These are phyloP conservation scores for Cladosporium sphaerospermum DNA, from an alignment of 2,329 filamentous ascomycete genomes.

Conservation along the genomic window DNA sequence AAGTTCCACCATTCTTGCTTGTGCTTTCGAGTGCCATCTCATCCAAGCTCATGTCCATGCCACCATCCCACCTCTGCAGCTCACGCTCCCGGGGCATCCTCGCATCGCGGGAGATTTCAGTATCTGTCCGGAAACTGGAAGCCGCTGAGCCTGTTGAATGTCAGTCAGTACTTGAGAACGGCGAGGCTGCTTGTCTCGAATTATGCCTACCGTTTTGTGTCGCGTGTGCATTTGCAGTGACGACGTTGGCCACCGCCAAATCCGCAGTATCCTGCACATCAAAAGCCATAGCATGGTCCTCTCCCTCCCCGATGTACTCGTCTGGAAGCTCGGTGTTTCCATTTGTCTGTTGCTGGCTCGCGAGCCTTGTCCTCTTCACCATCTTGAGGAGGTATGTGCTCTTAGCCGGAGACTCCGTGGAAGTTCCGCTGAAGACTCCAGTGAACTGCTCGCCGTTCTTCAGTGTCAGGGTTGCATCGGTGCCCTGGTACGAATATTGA, in stretches of 20 bases:
- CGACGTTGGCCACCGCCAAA: conserved; percentile 49
- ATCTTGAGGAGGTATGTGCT: conserved; percentile 58
- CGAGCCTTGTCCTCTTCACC: conserved; percentile 48
- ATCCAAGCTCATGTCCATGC: conserved; percentile 45
- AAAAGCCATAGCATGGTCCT: conserved; percentile 52
- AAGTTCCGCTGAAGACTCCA: conserved; percentile 55
- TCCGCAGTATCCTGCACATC: conserved; percentile 56
- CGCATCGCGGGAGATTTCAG: conserved; percentile 68
- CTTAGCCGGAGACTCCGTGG: conserved; percentile 44
- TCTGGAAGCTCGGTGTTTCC: conserved; percentile 36
- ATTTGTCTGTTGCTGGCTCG: conserved; percentile 39
- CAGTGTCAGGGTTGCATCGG: conserved; percentile 49
- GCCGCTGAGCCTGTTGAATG: conserved; percentile 50
- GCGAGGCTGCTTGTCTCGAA: neutral
- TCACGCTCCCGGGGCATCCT: conserved; percentile 60
- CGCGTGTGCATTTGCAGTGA: conserved; percentile 44
- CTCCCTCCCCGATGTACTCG: conserved; percentile 42
- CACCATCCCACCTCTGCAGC: conserved; percentile 73
- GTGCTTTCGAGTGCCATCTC: conserved; percentile 59
- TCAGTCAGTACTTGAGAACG: conserved; percentile 18
- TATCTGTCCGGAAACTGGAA: conserved; percentile 74
- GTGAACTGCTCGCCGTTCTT: conserved; percentile 56
- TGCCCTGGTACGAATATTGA: conserved; percentile 40
- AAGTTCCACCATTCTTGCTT: conserved; percentile 23
- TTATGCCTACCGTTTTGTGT: conserved; percentile 51